Evolutionary conservation across 1,284 basidiomycete genomes (phyloP).

Genomic region (Pascua sp.): DNA sequence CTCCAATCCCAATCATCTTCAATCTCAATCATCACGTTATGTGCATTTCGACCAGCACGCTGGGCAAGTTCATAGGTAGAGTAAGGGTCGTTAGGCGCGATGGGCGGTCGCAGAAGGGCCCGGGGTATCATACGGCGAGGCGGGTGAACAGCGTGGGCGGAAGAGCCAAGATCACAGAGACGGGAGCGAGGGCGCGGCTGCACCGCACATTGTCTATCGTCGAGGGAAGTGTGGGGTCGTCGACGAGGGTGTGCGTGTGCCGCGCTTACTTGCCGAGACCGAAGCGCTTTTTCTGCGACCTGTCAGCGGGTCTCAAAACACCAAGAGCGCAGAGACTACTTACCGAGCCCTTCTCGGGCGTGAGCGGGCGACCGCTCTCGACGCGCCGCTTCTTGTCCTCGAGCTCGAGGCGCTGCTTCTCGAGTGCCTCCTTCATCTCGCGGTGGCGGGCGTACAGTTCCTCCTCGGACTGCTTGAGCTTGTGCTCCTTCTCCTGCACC

Average conservation of each 20-base stretch:
- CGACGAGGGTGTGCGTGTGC: background rate
- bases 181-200: no score
- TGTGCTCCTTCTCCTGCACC: slow-evolving; percentile 95
- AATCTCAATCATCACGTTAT: slow-evolving; percentile 19
- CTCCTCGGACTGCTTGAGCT: slow-evolving; percentile 96
- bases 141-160: background rate
- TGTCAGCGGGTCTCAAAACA: background rate
- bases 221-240: background rate
- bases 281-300: slow-evolving; percentile 44
- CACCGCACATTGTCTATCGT: no score
- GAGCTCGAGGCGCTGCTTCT: slow-evolving; percentile 90
- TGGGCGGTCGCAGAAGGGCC: slow-evolving; percentile 17
- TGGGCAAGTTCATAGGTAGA: slow-evolving; percentile 22
- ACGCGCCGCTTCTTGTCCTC: slow-evolving; percentile 98
- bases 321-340: slow-evolving; percentile 10
- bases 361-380: slow-evolving; percentile 88
- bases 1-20: slow-evolving; percentile 9
- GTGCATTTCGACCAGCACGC: slow-evolving; percentile 22
- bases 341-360: slow-evolving; percentile 75
- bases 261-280: slow-evolving; percentile 43
- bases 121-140: slow-evolving; percentile 14
- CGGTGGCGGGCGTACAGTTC: slow-evolving; percentile 94
- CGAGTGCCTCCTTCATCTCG: slow-evolving; percentile 97
- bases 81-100: slow-evolving; percentile 20
- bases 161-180: background rate